Evolutionary conservation across 2,329 filamentous ascomycete species (phyloP).

Genomic region (Ilyonectria robusta): DNA sequence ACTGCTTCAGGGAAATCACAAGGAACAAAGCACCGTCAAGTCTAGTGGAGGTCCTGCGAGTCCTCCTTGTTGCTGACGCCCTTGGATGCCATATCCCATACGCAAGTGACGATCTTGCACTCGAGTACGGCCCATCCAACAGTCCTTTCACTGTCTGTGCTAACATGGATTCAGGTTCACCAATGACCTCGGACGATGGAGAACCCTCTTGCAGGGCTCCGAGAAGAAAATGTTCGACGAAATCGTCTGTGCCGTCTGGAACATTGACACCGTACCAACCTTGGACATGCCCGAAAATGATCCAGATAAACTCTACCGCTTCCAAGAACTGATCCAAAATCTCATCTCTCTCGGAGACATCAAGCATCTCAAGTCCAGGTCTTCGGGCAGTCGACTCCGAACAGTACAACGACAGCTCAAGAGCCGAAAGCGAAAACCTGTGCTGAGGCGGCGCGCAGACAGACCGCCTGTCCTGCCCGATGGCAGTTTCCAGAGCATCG

Average conservation of each 20-base stretch:
- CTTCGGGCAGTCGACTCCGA: constrained; percentile 34
- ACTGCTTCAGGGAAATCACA: constrained; percentile 33
- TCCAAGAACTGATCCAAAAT: constrained; percentile 42
- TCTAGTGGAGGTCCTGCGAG: constrained; percentile 31
- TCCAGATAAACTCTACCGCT: constrained; percentile 28
- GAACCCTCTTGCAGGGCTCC: constrained; percentile 30
- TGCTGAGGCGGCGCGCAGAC: neutral
- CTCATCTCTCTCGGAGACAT: constrained; percentile 37
- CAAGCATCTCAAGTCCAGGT: constrained; percentile 11
- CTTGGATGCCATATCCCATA: constrained; percentile 30
- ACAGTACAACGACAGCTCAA: constrained; percentile 35
- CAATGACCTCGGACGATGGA: constrained; percentile 47
- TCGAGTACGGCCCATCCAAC: constrained; percentile 25
- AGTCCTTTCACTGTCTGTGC: neutral
- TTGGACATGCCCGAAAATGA: constrained; percentile 1
- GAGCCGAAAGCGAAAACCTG: constrained; percentile 13
- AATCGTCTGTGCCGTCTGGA: constrained; percentile 43
- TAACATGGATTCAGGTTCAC: constrained; percentile 41
- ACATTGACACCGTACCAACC: constrained; percentile 11
- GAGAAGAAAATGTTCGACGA: constrained; percentile 44
- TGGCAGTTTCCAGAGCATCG: constrained; percentile 17
- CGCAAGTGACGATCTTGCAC: constrained; percentile 16
- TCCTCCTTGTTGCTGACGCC: constrained; percentile 42
- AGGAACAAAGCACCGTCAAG: constrained; percentile 32
- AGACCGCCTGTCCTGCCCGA: constrained; percentile 4